Percentiles rank a stretch among this genome's conserved stretches.
Conservation (phyloP, 257 asterid genomes). For the Paulownia fortunei region DNA sequence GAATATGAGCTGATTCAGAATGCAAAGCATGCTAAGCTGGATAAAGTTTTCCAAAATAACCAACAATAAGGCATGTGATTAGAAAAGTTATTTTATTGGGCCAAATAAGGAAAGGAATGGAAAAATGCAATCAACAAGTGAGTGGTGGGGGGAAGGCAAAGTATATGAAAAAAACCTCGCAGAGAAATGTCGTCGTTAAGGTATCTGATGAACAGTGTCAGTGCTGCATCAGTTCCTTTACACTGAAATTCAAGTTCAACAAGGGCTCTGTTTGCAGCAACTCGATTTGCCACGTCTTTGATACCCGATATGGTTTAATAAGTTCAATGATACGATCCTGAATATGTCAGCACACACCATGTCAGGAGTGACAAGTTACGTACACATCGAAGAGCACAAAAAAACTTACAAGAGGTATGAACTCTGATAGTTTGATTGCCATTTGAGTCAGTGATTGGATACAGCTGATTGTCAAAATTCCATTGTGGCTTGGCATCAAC, state of each 20-base stretch:
- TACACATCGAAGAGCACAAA: conserved; percentile 18
- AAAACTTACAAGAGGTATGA: conserved; percentile 80
- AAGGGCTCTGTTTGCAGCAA: conserved; percentile 88
- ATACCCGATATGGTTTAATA: conserved; percentile 66
- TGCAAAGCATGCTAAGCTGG: conserved; percentile 7
- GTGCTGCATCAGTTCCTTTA: conserved; percentile 82
- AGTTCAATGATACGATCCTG: conserved; percentile 80
- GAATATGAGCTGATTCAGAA: conserved; percentile 37
- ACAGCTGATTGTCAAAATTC: conserved; percentile 85
- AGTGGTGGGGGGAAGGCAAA: background rate
- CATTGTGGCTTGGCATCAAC: conserved; percentile 98
- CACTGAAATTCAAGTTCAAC: conserved; percentile 88
- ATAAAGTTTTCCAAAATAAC: conserved; percentile 4
- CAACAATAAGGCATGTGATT: conserved; percentile 8
- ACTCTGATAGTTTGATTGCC: conserved; percentile 86
- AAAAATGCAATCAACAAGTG: background rate
- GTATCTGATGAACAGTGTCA: conserved; percentile 70
- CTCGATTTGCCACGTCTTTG: conserved; percentile 72
- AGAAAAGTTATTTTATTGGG: background rate
- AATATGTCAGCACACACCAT: conserved; percentile 34
- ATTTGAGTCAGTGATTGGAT: conserved; percentile 81
- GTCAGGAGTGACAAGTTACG: conserved; percentile 40
- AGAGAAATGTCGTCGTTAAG: conserved; percentile 74
- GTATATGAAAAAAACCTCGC: conserved; percentile 61
- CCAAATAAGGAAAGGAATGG: background rate